Evolutionary conservation across 2,329 filamentous ascomycete species (phyloP), one percentile per base, ranked within the genome.

Genomic region (Nothopassalora personata): DNA sequence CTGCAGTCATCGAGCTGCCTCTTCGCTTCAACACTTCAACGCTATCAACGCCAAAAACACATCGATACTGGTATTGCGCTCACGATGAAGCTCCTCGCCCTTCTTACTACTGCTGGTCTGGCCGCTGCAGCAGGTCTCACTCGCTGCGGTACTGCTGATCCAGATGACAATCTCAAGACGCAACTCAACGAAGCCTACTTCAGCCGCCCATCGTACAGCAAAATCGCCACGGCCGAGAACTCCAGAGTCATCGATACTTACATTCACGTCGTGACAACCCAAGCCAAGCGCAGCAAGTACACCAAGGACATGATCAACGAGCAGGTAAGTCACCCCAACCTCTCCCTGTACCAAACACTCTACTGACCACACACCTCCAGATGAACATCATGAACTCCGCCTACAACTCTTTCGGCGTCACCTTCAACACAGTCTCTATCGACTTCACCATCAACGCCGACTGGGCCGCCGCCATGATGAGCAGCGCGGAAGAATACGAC

Each of bases 391-490:
- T 61, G 59, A 60, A 55, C 57, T 57, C 54, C 31, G 39, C 71
- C 6, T 80, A 80, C 71, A 67, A 72, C 23, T 71, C 76, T 31
- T 79, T 81, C 67, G 61, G 60, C 46, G 60, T 66, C 65, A 60
- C 64, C 9, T 84, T 81, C 72, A 74, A 71, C 39, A 73, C 82
- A 6, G 64, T 71, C 53, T 76, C 79, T 53, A 73, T 80, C 46
- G 78, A 77, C 30, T 79, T 76, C 63, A 80, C 75, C 34, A 72
- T 77, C 54, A 83, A 82, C 71, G 76, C 81, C 63, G 71, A 70
- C 47, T 83, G 81, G 81, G 80, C 81, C n/a, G 71, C 73, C 47
- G 74, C 72, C 36, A 76, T 74, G 60, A 72, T 68, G 23, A 75
- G 77, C 64, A 77, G 77, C 58, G 61, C 76, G 18, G 61, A 57